phyloP scores from a whole-genome alignment of 2,329 filamentous ascomycete species.

The Chaetothyriales sp. region DNA sequence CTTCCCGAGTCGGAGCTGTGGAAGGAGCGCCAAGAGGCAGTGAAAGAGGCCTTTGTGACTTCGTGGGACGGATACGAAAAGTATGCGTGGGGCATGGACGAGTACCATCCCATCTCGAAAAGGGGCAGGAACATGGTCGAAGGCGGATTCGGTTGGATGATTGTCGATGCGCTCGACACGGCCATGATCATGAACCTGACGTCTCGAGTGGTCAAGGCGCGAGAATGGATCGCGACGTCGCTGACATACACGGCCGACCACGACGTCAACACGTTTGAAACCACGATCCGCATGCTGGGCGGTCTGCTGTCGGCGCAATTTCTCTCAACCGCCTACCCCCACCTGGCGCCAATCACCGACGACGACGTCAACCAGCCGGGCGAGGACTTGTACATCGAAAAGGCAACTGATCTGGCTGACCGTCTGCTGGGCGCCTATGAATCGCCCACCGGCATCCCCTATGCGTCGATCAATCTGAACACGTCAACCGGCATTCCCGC shows the following conservation, averaged over 20 bases:
- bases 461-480: conserved; percentile 76
- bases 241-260: conserved; percentile 71
- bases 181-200: conserved; percentile 98
- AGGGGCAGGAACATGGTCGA: conserved; percentile 70
- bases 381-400: conserved; percentile 90
- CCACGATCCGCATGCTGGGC: conserved; percentile 92
- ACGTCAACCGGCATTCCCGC: conserved; percentile 63
- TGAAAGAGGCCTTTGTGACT: conserved; percentile 77
- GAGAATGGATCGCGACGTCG: conserved; percentile 73
- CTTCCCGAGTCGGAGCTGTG: conserved; percentile 44
- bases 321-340: conserved; percentile 67
- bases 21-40: conserved; percentile 61
- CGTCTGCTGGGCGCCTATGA: conserved; percentile 79
- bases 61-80: conserved; percentile 90
- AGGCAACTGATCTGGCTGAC: conserved; percentile 84
- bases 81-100: conserved; percentile 90
- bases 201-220: conserved; percentile 64
- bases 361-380: conserved; percentile 60
- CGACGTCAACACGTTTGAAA: conserved; percentile 95
- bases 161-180: conserved; percentile 88
- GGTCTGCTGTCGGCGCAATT: conserved; percentile 89
- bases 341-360: conserved; percentile 60
- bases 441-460: conserved; percentile 72
- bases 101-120: conserved; percentile 74
- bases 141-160: conserved; percentile 92